These are phyloP conservation scores for Phyllosticta capitalensis DNA, from an alignment of 2,329 filamentous ascomycete genomes.

Conservation along the genomic window DNA sequence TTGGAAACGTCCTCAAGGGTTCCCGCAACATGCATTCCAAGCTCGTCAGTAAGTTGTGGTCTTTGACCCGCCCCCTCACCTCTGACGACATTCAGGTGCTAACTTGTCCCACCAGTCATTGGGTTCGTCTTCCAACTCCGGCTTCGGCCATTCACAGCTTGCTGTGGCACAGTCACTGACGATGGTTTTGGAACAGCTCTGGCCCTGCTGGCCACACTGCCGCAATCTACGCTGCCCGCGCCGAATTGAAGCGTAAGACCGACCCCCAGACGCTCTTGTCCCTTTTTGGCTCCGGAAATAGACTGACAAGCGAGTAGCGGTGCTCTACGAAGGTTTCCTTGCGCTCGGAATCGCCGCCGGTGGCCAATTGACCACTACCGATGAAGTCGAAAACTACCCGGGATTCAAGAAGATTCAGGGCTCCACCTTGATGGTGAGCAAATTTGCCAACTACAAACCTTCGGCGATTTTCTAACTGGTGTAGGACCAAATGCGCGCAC, in stretches of 20 bases:
- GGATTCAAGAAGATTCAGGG: slow-evolving; percentile 90
- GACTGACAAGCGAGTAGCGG: slow-evolving; percentile 43
- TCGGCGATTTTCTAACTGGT: slow-evolving; percentile 13
- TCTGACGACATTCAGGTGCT: slow-evolving; percentile 14
- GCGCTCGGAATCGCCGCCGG: slow-evolving; percentile 94
- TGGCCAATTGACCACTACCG: slow-evolving; percentile 95
- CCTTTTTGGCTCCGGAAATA: background rate
- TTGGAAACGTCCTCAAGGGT: slow-evolving; percentile 17
- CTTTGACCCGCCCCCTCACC: background rate
- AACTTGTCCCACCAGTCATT: slow-evolving; percentile 24
- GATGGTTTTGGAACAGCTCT: slow-evolving; percentile 56
- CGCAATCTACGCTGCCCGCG: slow-evolving; percentile 89
- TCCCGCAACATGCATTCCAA: slow-evolving; percentile 76
- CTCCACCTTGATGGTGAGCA: slow-evolving; percentile 66
- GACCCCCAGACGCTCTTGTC: background rate
- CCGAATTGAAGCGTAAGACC: slow-evolving; percentile 73
- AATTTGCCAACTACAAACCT: background rate
- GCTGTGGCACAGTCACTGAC: slow-evolving; percentile 30
- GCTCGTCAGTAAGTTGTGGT: slow-evolving; percentile 65
- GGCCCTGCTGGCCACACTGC: slow-evolving; percentile 96
- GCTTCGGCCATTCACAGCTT: slow-evolving; percentile 6
- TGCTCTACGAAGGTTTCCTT: slow-evolving; percentile 96
- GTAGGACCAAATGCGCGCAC: slow-evolving; percentile 78
- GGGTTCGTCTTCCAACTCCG: slow-evolving; percentile 19
- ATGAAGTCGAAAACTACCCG: slow-evolving; percentile 96